phyloP scores from a whole-genome alignment of 805 yeast genomes.

The Phaffomyces opuntiae region DNA sequence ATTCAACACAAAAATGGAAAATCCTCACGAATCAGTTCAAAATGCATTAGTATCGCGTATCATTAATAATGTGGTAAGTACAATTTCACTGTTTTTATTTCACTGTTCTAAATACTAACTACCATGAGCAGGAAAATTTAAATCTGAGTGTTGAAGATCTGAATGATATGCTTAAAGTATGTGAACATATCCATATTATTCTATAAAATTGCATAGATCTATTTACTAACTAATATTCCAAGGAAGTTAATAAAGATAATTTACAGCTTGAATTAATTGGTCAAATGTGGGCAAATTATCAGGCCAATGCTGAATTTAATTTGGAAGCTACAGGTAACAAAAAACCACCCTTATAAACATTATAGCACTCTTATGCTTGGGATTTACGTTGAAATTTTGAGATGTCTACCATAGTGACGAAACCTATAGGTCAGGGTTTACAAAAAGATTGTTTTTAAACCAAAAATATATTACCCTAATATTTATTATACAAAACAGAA shows the following conservation, averaged over 20 bases:
- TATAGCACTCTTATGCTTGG: background rate
- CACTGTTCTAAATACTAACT: background rate
- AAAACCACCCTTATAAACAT: constrained; percentile 38
- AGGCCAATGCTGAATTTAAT: constrained; percentile 63
- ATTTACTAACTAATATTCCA: background rate
- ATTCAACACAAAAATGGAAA: constrained; percentile 46
- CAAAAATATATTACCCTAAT: background rate
- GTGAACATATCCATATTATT: constrained; percentile 11
- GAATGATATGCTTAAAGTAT: constrained; percentile 49
- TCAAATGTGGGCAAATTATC: constrained; percentile 75
- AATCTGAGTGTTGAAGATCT: constrained; percentile 63
- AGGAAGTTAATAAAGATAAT: constrained; percentile 56
- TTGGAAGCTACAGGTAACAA: constrained; percentile 59
- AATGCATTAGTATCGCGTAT: constrained; percentile 69
- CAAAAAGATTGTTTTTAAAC: background rate
- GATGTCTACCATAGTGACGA: background rate
- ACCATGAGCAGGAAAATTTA: constrained; percentile 44
- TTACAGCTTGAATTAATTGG: constrained; percentile 65
- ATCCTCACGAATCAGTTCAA: constrained; percentile 81
- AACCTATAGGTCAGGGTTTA: background rate
- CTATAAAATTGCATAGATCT: background rate
- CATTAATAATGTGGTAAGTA: constrained; percentile 68
- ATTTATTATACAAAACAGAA: constrained; percentile 1
- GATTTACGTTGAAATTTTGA: background rate
- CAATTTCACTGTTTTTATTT: no score